Conservation (phyloP, 768 basidiomycete genomes). For the Psilocybe subaeruginosa region DNA sequence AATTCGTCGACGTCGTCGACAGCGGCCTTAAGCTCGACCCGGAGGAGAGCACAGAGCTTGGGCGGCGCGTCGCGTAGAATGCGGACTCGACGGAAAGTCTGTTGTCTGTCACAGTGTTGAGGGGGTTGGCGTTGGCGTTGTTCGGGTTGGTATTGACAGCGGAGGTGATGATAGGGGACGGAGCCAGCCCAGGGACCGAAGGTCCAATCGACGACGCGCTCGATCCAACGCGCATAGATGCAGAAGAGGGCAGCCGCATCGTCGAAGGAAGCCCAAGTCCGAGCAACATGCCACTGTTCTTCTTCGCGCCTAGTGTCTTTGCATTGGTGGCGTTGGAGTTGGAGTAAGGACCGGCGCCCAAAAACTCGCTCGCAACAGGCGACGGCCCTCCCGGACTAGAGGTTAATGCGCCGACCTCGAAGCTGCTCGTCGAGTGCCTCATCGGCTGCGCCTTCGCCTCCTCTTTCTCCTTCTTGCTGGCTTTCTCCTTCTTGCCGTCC, state of each 20-base stretch:
- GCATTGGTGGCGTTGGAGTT: conserved; percentile 1
- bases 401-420: conserved; percentile 65
- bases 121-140: conserved; percentile 6
- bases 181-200: not conserved
- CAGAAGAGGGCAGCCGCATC: conserved; percentile 40
- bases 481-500: no score
- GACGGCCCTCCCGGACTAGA: conserved; percentile 30
- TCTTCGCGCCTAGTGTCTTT: conserved; percentile 55
- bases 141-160: no score
- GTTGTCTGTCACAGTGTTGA: conserved; percentile 21
- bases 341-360: not conserved
- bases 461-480: not conserved
- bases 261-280: conserved; percentile 66
- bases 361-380: not conserved
- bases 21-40: conserved; percentile 40
- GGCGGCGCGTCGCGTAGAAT: conserved; percentile 18
- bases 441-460: conserved; percentile 33
- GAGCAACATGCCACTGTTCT: conserved; percentile 47
- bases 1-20: conserved; percentile 20
- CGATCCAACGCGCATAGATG: conserved; percentile 36
- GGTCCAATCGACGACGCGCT: conserved; percentile 34
- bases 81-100: conserved; percentile 41
- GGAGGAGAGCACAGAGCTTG: conserved; percentile 29
- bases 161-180: not conserved
- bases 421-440: conserved; percentile 62